Evolutionary conservation across 2,329 filamentous ascomycete species (phyloP), one percentile per base, ranked within the genome.

Genomic region (Colletotrichum magnum): DNA sequence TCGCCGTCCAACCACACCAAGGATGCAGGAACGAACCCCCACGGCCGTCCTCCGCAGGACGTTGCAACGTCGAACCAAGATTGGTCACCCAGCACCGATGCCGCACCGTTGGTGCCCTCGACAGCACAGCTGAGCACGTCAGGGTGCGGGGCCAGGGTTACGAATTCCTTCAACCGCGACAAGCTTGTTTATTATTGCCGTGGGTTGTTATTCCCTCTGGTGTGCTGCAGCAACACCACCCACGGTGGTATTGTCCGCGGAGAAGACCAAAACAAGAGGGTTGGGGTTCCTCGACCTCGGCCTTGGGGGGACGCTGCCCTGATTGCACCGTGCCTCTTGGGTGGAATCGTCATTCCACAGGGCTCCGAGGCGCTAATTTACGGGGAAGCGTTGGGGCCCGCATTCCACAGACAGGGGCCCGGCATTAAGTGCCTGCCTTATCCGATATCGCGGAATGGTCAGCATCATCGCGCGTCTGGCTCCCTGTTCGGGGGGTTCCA

Each of bases 381-480:
- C 56, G 59, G 66, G 65, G 50, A 57, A 64, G 59, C 54, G 53
- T 68, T 69, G 51, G 64, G 64, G 45, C 62, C 66, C 62, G 62
- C 66, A 66, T 56, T 69, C 66, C 24, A 51, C 51, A 32, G 57
- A 57, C 50, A 57, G 66, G 66, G 52, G 50, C 47, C 24, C 18
- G 57, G 61, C 50, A 16, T 36, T 68, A 67, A 65, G 60, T 65
- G 66, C 67, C 67, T 71, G 69, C 61, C 67, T 71, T 70, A 67
- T 68, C 70, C 68, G 67, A 70, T 58, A 52, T 54, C 48, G 58
- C 62, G 62, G 68, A 68, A 70, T 63, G 62, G 62, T 68, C 68
- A 70, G 62, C 70, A 71, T 70, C 62, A 70, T 67, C 50, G 57
- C 61, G 58, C 56, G 52, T 65, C 62, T 57, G 53, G 48, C 36